These are phyloP conservation scores for Zygotorulaspora sp. DNA, from an alignment of 805 yeast species.

Conservation along the genomic window DNA sequence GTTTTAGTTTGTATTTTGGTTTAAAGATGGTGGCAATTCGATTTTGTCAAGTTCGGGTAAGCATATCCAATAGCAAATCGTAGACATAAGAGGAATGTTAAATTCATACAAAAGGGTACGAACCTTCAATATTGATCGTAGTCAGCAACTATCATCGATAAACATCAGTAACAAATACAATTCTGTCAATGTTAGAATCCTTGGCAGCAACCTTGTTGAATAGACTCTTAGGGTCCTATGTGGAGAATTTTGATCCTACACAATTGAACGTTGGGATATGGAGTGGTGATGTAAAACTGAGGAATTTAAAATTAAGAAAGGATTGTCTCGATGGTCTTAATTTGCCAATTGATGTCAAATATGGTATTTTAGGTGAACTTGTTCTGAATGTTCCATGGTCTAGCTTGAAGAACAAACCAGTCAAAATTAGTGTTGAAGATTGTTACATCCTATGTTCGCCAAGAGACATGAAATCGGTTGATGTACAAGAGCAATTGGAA, in stretches of 20 bases:
- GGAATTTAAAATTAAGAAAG: conserved; percentile 70
- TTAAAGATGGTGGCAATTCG: background rate
- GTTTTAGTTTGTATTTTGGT: no score
- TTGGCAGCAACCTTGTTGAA: conserved; percentile 35
- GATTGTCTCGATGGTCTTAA: conserved; percentile 85
- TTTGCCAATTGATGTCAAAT: conserved; percentile 79
- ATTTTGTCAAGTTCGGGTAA: background rate
- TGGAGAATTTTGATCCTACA: conserved; percentile 92
- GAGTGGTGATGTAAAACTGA: conserved; percentile 92
- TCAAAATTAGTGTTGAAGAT: conserved; percentile 79
- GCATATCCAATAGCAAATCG: background rate
- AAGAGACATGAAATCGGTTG: conserved; percentile 49
- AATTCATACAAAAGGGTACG: background rate
- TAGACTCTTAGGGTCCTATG: conserved; percentile 47
- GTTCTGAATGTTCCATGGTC: conserved; percentile 97
- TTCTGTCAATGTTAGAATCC: conserved; percentile 39
- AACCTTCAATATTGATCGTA: no score
- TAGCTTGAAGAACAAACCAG: conserved; percentile 87
- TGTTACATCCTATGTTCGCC: conserved; percentile 82
- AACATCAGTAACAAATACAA: no score
- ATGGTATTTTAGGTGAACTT: conserved; percentile 86
- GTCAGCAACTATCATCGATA: no score
- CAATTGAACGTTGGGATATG: conserved; percentile 94
- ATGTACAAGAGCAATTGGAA: conserved; percentile 51
- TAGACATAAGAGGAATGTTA: background rate